phyloP scores from a whole-genome alignment of 306 rosid genomes.

The Begonia fuchsioides region DNA sequence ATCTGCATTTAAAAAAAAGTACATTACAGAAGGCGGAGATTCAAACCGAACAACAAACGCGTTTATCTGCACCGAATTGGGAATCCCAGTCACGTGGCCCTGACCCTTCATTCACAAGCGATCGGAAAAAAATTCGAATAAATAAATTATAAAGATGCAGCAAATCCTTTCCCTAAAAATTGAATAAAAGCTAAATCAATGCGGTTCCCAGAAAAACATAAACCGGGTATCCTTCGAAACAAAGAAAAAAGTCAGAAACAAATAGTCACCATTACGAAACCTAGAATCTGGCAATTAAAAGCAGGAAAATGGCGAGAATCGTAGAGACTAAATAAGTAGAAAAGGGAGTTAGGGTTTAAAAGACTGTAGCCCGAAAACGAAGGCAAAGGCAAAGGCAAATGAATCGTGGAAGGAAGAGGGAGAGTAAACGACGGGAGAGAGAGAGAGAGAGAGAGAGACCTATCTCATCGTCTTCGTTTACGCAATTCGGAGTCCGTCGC shows the following conservation, averaged over 20 bases:
- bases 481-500: no score
- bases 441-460: constrained; percentile 3
- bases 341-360: background rate
- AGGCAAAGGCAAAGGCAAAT: constrained; percentile 17
- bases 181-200: constrained; percentile 1
- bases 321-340: background rate
- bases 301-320: no score
- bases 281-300: no score
- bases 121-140: constrained; percentile 2
- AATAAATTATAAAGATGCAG: no score
- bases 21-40: constrained; percentile 5
- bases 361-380: constrained; percentile 2
- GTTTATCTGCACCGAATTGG: constrained; percentile 10
- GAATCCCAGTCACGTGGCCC: constrained; percentile 44
- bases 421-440: constrained; percentile 8
- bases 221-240: constrained; percentile 3
- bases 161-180: no score
- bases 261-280: no score
- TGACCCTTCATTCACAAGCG: constrained; percentile 30
- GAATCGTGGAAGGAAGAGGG: constrained; percentile 18
- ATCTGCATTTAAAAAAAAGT: constrained; percentile 33
- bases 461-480: background rate
- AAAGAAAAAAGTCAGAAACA: no score
- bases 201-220: constrained; percentile 5
- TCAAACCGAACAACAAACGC: constrained; percentile 16